Evolutionary conservation across 129 eudicot genomes (phyloP).

Genomic region (Smallanthus sonchifolius): DNA sequence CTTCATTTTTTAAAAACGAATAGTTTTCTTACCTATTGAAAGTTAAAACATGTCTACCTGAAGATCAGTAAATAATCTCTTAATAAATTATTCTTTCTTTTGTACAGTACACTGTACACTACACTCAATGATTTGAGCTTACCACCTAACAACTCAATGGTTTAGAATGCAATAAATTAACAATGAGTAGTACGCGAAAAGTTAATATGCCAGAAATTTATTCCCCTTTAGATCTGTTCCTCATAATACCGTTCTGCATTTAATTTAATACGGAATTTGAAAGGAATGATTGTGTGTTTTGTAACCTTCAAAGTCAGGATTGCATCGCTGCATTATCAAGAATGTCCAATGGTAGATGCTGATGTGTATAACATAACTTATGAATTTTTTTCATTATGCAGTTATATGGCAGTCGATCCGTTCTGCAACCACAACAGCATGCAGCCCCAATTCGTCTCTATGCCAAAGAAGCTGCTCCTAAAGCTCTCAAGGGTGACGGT

Average conservation of each 20-base stretch:
- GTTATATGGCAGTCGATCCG: conserved; percentile 40
- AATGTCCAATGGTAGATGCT: background rate
- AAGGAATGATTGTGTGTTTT: background rate
- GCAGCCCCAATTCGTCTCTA: conserved; percentile 49
- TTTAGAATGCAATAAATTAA: background rate
- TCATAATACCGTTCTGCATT: too few species aligned
- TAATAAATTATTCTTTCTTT: background rate
- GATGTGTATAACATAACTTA: background rate
- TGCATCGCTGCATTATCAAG: background rate
- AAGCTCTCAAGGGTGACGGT: conserved; percentile 89
- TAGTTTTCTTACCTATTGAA: too few species aligned
- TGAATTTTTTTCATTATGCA: conserved; percentile 15
- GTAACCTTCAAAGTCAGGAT: background rate
- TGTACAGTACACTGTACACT: background rate
- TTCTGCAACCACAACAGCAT: conserved; percentile 41
- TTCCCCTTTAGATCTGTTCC: background rate
- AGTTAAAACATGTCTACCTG: background rate
- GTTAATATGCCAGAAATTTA: background rate
- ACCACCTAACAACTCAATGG: background rate
- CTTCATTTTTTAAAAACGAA: background rate
- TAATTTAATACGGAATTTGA: background rate
- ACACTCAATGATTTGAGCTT: background rate
- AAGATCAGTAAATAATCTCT: background rate
- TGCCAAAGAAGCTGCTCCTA: conserved; percentile 72
- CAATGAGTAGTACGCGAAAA: background rate